Evolutionary conservation across 495 filamentous ascomycete genomes (phyloP).

Genomic region (Trichocladium uniseriatum): DNA sequence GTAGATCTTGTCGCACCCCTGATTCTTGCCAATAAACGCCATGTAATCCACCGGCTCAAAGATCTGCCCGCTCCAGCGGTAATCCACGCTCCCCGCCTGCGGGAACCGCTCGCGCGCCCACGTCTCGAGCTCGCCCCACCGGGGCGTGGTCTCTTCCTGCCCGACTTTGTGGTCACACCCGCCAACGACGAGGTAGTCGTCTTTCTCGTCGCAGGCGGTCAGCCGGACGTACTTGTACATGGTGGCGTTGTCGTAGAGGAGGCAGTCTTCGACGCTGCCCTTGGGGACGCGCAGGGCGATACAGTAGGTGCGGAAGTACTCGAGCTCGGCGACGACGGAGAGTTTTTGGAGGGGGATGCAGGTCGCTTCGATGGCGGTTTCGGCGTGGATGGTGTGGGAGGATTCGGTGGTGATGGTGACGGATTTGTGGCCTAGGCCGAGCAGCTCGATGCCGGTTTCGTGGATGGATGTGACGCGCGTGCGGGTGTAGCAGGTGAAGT

Average conservation of each 20-base stretch:
- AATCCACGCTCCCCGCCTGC: constrained; percentile 39
- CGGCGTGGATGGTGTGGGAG: constrained; percentile 39
- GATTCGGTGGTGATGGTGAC: constrained; percentile 36
- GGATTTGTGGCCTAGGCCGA: constrained; percentile 30
- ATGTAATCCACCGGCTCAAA: constrained; percentile 48
- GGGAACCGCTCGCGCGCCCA: constrained; percentile 49
- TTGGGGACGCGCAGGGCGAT: constrained; percentile 48
- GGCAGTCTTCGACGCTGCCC: constrained; percentile 40
- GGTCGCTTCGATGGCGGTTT: constrained; percentile 45
- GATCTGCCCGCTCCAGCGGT: constrained; percentile 50
- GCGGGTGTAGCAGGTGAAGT: constrained; percentile 45
- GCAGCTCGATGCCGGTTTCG: constrained; percentile 35
- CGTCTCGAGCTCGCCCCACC: constrained; percentile 39
- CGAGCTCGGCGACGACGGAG: constrained; percentile 40
- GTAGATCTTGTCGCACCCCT: constrained; percentile 41
- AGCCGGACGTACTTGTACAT: constrained; percentile 46
- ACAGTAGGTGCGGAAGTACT: constrained; percentile 47
- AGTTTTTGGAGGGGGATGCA: constrained; percentile 49
- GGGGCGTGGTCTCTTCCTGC: constrained; percentile 36
- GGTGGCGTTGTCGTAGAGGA: constrained; percentile 48
- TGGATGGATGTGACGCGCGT: constrained; percentile 40
- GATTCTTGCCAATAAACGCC: constrained; percentile 48
- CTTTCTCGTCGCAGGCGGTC: constrained; percentile 41
- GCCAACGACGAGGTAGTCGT: constrained; percentile 51
- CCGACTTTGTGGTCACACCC: constrained; percentile 55